phyloP scores from a whole-genome alignment of 129 eudicot genomes.

The Artemisia tridentata region DNA sequence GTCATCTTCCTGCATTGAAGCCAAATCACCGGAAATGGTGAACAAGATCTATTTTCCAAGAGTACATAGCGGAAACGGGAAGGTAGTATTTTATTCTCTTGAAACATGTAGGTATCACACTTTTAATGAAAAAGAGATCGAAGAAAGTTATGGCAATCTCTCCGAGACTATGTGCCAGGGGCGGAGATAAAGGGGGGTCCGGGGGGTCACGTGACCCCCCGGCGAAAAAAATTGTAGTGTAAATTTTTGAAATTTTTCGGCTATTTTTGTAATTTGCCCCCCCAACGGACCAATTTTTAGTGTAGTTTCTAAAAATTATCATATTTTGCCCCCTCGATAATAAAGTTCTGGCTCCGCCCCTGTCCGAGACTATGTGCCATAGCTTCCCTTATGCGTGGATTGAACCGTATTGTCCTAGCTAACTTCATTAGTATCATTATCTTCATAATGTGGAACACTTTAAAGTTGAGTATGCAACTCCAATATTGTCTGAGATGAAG shows the following conservation, averaged over 20 bases:
- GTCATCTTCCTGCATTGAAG: not conserved
- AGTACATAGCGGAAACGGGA: not conserved
- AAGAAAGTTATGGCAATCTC: not conserved
- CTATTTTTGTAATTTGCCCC: too few species aligned
- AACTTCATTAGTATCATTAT: not conserved
- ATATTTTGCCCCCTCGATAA: too few species aligned
- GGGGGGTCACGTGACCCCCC: too few species aligned
- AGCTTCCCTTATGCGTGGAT: not conserved
- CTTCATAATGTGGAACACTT: too few species aligned
- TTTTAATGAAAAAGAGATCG: not conserved
- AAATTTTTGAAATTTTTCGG: too few species aligned
- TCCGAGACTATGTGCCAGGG: not conserved
- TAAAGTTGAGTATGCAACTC: too few species aligned
- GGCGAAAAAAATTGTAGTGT: too few species aligned
- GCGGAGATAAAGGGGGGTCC: too few species aligned
- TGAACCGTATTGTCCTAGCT: not conserved
- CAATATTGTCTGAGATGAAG: too few species aligned
- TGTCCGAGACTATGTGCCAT: not conserved
- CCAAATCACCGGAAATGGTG: not conserved
- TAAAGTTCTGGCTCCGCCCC: too few species aligned
- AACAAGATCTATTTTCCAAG: not conserved
- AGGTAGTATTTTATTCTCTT: not conserved
- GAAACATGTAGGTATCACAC: not conserved
- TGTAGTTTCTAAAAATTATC: too few species aligned
- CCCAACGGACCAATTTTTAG: too few species aligned